Conservation (phyloP, 2,329 filamentous ascomycete genomes). For the Metarhizium album region DNA sequence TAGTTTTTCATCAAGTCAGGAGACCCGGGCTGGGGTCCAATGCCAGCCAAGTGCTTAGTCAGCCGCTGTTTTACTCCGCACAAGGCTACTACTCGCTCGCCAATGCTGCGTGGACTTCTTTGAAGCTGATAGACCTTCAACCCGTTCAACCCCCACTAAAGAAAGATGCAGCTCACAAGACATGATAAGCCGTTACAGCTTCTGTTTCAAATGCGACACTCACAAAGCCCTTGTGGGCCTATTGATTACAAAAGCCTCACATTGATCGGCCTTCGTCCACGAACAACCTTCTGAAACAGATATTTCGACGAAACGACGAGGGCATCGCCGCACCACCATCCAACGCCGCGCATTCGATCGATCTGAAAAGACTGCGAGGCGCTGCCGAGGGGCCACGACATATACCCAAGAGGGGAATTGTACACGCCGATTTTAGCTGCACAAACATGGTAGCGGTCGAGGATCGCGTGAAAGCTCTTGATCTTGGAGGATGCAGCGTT, state of each 20-base stretch:
- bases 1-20: no score
- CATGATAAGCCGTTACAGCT: no score
- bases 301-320: conserved; percentile 5
- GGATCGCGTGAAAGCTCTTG: conserved; percentile 3
- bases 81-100: no score
- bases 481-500: conserved; percentile 6
- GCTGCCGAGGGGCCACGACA: conserved; percentile 2
- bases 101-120: no score
- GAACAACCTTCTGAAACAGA: conserved; percentile 5
- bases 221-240: neutral
- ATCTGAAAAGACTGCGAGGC: conserved; percentile 2
- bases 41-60: no score
- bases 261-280: conserved; percentile 3
- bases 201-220: neutral
- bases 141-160: no score
- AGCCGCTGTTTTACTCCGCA: no score
- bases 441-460: conserved; percentile 5
- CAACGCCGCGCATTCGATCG: conserved; percentile 5
- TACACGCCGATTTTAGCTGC: conserved; percentile 6
- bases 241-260: conserved; percentile 1
- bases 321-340: conserved; percentile 1
- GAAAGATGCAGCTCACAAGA: no score
- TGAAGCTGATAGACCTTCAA: no score
- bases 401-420: conserved; percentile 4
- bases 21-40: no score